Evolutionary conservation across 495 filamentous ascomycete species (phyloP), one percentile per base, ranked within the genome.

Genomic region (Bacidia gigantensis): DNA sequence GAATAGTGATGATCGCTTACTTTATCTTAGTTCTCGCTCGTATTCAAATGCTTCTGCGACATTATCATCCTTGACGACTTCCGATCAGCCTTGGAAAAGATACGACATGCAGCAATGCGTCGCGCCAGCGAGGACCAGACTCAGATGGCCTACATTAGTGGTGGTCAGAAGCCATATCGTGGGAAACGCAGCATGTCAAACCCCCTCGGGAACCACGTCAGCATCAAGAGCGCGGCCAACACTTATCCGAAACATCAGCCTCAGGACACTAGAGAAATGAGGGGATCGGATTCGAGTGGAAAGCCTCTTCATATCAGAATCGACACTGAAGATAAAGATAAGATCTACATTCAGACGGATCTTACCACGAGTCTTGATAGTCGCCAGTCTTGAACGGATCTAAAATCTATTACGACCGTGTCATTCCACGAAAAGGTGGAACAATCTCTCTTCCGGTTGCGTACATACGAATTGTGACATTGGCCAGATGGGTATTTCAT

Each of bases 1-100:
- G n/a, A n/a, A n/a, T n/a, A n/a, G n/a, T n/a, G n/a, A n/a, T n/a
- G 29, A 35, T 14, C 5, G 5, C 5, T 35, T 14, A 14, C 5
- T 35, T 35, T 17, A 10, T 20, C 21, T 7, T 11, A 48, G 45
- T 22, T 79, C 7, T 67, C 68, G 9, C 74, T 78, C 54, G 70
- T 81, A 9, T 79, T 79, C 68, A 81, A 79, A 59, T 78, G 74
- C 50, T 69, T 78, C 29, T 77, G 74, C 45, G 77, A 81, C 57
- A 73, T 70, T 5, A 68, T 79, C 41, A 70, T 81, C 46, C 70
- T 81, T 0, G 77, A 81, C 52, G 77, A 81, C 49, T 81, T 81
- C 72, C 79, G 79, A 61, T 79, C 72, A 1, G 76, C 72, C 0
- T 68, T 80, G 17, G 75, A 78, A 42, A 51, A 61, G 3, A 56